Percentiles rank a stretch among this genome's conserved stretches.
Evolutionary conservation across 768 basidiomycete species (phyloP).

Genomic region (Amanita molliuscula): DNA sequence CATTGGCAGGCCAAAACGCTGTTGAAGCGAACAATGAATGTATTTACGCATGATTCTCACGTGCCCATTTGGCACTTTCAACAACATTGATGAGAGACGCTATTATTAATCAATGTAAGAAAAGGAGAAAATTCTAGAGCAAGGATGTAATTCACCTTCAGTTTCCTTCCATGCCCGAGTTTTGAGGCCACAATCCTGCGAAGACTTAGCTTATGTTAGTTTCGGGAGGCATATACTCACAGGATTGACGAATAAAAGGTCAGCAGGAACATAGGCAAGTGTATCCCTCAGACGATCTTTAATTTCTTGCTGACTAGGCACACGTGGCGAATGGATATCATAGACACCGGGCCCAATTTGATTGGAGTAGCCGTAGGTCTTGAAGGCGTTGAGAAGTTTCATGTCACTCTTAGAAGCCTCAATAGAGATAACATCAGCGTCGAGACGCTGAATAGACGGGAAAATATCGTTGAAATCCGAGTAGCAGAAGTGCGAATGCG

Average conservation of each 20-base stretch:
- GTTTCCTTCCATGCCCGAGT: slow-evolving; percentile 99
- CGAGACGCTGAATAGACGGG: slow-evolving; percentile 91
- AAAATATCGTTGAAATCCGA: slow-evolving; percentile 99
- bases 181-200: slow-evolving; percentile 91
- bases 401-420: slow-evolving; percentile 98
- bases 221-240: slow-evolving; percentile 21
- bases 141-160: slow-evolving; percentile 38
- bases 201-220: slow-evolving; percentile 2
- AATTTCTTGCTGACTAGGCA: slow-evolving; percentile 89
- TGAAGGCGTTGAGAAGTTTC: slow-evolving; percentile 94
- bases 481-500: slow-evolving; percentile 99
- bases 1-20: slow-evolving; percentile 42
- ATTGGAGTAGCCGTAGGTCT: slow-evolving; percentile 91
- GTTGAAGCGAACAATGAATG: slow-evolving; percentile 70
- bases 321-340: slow-evolving; percentile 99
- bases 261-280: slow-evolving; percentile 69
- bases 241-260: slow-evolving; percentile 88
- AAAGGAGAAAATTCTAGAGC: not conserved
- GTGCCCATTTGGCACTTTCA: slow-evolving; percentile 88
- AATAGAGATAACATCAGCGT: slow-evolving; percentile 98
- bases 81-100: slow-evolving; percentile 82
- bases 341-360: slow-evolving; percentile 98
- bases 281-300: slow-evolving; percentile 83
- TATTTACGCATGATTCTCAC: slow-evolving; percentile 65
- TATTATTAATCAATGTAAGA: slow-evolving; percentile 13